phyloP scores from a whole-genome alignment of 2,329 filamentous ascomycete genomes.

The Penicillium sp. region DNA sequence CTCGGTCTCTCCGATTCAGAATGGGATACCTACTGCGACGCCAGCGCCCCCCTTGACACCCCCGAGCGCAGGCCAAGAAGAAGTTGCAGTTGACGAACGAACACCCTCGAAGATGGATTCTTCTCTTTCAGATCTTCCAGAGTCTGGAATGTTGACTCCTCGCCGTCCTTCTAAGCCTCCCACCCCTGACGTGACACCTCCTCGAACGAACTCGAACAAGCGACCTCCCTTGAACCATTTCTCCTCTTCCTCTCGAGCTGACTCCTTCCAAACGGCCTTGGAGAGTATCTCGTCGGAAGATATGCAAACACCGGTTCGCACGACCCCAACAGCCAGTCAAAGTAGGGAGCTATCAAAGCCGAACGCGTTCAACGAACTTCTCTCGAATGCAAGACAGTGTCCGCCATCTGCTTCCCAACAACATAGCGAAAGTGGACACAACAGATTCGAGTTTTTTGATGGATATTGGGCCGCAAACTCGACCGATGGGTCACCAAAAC shows the following conservation, averaged over 20 bases:
- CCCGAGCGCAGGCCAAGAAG: conserved; percentile 32
- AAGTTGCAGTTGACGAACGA: conserved; percentile 16
- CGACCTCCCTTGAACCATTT: conserved; percentile 48
- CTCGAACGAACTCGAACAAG: conserved; percentile 46
- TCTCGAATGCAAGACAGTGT: conserved; percentile 28
- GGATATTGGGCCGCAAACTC: conserved; percentile 52
- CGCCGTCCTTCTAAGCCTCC: conserved; percentile 66
- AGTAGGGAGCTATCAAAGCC: conserved; percentile 17
- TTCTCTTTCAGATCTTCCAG: conserved; percentile 23
- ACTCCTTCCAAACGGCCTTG: conserved; percentile 70
- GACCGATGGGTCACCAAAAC: conserved; percentile 17
- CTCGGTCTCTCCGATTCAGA: conserved; percentile 25
- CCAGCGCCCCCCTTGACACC: conserved; percentile 42
- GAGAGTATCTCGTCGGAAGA: conserved; percentile 66
- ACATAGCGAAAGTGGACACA: conserved; percentile 25
- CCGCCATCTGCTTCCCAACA: conserved; percentile 14
- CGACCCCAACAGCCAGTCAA: conserved; percentile 21
- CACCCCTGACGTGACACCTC: conserved; percentile 74
- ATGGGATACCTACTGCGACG: conserved; percentile 25
- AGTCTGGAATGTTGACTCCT: conserved; percentile 52
- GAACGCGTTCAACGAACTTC: conserved; percentile 40
- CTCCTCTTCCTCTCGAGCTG: conserved; percentile 59
- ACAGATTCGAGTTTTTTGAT: conserved; percentile 56
- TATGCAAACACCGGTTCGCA: conserved; percentile 34
- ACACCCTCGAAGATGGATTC: conserved; percentile 29